Evolutionary conservation across 768 basidiomycete species (phyloP).

Genomic region (Suillus alpinus): DNA sequence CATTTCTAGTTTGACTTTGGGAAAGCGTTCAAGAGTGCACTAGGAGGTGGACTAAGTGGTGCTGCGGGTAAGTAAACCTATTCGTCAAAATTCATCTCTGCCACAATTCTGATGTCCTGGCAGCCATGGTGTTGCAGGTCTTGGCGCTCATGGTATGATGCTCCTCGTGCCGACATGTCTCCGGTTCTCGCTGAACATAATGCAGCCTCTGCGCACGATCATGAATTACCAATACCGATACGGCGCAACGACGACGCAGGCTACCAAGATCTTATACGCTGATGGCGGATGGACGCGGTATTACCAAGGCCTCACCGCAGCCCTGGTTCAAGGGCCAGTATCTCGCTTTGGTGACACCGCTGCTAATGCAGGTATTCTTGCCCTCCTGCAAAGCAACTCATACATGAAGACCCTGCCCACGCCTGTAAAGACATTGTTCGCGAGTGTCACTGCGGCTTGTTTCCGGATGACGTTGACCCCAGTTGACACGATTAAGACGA

Average conservation of each 20-base stretch:
- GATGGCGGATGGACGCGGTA: constrained; percentile 84
- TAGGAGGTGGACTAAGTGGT: constrained; percentile 89
- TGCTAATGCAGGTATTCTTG: constrained; percentile 89
- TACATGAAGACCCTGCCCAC: constrained; percentile 64
- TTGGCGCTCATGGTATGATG: constrained; percentile 68
- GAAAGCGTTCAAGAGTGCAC: constrained; percentile 74
- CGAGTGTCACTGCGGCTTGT: constrained; percentile 71
- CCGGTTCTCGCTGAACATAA: not conserved
- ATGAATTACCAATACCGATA: constrained; percentile 98
- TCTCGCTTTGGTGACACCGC: constrained; percentile 94
- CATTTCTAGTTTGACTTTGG: constrained; percentile 69
- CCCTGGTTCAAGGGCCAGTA: constrained; percentile 81
- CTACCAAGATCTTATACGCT: constrained; percentile 62
- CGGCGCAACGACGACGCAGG: constrained; percentile 70
- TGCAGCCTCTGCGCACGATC: constrained; percentile 86
- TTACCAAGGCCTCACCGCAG: constrained; percentile 85
- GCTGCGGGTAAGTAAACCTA: constrained; percentile 57
- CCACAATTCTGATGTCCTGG: constrained; percentile 5
- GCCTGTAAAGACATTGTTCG: constrained; percentile 75
- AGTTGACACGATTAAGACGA: constrained; percentile 93
- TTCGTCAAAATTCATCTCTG: not conserved
- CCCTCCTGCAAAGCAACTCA: constrained; percentile 73
- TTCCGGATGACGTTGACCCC: constrained; percentile 94
- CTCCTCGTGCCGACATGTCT: not conserved
- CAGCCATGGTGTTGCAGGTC: constrained; percentile 94